These are phyloP conservation scores for Clathrospora elynae DNA, from an alignment of 2,329 filamentous ascomycete genomes.

Conservation along the genomic window DNA sequence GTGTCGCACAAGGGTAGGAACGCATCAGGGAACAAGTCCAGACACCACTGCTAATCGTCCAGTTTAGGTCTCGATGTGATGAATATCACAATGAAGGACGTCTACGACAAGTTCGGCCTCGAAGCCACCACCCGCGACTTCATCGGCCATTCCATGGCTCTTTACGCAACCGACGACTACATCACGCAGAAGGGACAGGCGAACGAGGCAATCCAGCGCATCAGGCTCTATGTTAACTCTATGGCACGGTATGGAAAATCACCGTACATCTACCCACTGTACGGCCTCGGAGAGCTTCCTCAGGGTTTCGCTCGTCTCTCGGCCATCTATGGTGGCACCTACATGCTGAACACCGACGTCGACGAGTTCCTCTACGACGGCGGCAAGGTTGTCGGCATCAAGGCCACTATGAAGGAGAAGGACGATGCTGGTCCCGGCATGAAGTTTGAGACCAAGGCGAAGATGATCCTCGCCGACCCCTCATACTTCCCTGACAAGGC, in stretches of 20 bases:
- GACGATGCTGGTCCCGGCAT: slow-evolving; percentile 75
- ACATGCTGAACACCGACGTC: slow-evolving; percentile 97
- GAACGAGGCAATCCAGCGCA: slow-evolving; percentile 85
- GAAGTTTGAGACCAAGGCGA: slow-evolving; percentile 95
- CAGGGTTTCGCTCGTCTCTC: slow-evolving; percentile 97
- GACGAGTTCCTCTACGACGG: slow-evolving; percentile 87
- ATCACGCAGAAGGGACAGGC: slow-evolving; percentile 73
- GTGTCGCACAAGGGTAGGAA: slow-evolving; percentile 83
- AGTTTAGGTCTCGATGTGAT: slow-evolving; percentile 73
- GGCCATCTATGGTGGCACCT: slow-evolving; percentile 97
- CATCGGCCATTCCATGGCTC: slow-evolving; percentile 96
- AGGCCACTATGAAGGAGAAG: slow-evolving; percentile 91
- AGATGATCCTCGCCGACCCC: slow-evolving; percentile 94
- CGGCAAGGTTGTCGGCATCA: slow-evolving; percentile 90
- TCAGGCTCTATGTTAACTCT: slow-evolving; percentile 95
- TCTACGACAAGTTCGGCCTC: slow-evolving; percentile 96
- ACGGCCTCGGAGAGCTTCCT: slow-evolving; percentile 94
- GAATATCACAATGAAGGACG: slow-evolving; percentile 90
- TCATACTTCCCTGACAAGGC: slow-evolving; percentile 95
- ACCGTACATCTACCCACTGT: slow-evolving; percentile 98
- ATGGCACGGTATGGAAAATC: slow-evolving; percentile 98
- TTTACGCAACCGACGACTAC: slow-evolving; percentile 90
- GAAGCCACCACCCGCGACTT: slow-evolving; percentile 91
- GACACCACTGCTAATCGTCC: background rate
- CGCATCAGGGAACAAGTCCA: background rate